A percentile compares a stretch with the other conserved stretches of the same genome.
phyloP scores from a whole-genome alignment of 192 early-diverging fungal genomes.

The Irineochytrium annulatum region DNA sequence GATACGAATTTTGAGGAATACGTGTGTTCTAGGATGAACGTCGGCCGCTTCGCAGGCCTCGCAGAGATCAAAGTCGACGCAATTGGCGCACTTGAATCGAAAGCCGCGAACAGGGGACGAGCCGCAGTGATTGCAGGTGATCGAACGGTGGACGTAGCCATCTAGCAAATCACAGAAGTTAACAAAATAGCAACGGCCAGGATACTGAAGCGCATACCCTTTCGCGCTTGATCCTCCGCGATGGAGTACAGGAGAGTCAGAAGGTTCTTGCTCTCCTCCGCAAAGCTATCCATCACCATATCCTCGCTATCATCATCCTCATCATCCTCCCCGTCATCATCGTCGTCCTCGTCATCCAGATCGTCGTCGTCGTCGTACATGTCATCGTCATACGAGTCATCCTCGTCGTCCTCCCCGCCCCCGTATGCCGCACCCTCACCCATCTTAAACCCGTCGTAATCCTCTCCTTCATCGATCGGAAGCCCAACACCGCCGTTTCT shows the following conservation, averaged over 20 bases:
- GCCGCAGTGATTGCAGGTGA: constrained; percentile 90
- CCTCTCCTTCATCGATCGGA: no score
- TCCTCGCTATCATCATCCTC: constrained; percentile 13
- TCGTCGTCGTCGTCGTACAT: neutral
- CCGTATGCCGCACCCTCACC: no score
- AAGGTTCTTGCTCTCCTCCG: constrained; percentile 62
- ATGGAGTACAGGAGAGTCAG: constrained; percentile 77
- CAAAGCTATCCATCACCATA: neutral
- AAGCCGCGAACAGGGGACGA: constrained; percentile 82
- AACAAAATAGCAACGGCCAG: neutral
- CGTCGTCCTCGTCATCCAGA: constrained; percentile 11
- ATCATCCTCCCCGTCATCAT: constrained; percentile 10
- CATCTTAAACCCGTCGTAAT: no score
- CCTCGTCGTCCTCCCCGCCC: no score
- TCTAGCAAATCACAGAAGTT: constrained; percentile 21
- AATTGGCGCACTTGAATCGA: constrained; percentile 93
- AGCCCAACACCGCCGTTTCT: no score
- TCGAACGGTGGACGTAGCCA: constrained; percentile 67
- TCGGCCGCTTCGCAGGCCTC: constrained; percentile 82
- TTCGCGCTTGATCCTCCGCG: constrained; percentile 79
- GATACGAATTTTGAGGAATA: constrained; percentile 86
- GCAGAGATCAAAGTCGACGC: constrained; percentile 90
- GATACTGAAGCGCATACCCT: constrained; percentile 50
- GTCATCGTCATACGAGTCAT: no score
- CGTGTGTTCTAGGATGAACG: constrained; percentile 73